A percentile compares a stretch with the other conserved stretches of the same genome.
These are phyloP conservation scores for Nannochloropsis oceanica DNA, from an alignment of 108 stramenopile genomes.

Conservation along the genomic window DNA sequence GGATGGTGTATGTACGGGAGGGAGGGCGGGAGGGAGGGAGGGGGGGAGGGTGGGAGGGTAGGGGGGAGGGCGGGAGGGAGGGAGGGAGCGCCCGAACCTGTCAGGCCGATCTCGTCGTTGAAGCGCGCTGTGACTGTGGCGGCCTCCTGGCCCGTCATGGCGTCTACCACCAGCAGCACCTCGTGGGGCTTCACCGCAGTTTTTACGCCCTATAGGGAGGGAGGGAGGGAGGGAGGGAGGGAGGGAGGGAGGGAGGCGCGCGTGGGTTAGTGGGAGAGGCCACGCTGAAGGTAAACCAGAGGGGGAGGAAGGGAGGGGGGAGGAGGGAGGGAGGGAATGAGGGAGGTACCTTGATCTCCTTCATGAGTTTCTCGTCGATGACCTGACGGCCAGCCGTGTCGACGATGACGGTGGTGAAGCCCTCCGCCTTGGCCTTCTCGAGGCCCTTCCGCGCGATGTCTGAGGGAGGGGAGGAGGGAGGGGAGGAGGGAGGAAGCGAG, in stretches of 20 bases:
- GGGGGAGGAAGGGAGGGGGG: no score
- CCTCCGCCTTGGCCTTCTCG: conserved; percentile 55
- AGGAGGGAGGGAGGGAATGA: no score
- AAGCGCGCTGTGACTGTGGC: conserved; percentile 79
- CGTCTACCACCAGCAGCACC: conserved; percentile 87
- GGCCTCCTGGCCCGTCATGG: conserved; percentile 94
- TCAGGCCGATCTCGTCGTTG: conserved; percentile 73
- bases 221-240: no score
- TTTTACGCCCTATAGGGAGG: no score
- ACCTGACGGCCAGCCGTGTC: conserved; percentile 91
- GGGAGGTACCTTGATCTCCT: conserved; percentile 70
- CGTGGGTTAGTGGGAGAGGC: no score
- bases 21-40: background rate
- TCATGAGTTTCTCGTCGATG: conserved; percentile 56
- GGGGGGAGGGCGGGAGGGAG: background rate
- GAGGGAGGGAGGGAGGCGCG: no score
- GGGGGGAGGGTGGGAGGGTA: background rate
- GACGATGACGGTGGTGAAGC: conserved; percentile 77
- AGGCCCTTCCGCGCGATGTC: conserved; percentile 62
- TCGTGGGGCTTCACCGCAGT: conserved; percentile 60
- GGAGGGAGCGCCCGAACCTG: conserved; percentile 40
- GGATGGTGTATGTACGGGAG: background rate
- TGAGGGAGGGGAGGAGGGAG: no score
- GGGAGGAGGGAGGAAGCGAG: no score
- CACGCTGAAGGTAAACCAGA: conserved; percentile 48